These are phyloP conservation scores for Ophiostoma angusticollis DNA, from an alignment of 2,329 filamentous ascomycete genomes.

Conservation along the genomic window DNA sequence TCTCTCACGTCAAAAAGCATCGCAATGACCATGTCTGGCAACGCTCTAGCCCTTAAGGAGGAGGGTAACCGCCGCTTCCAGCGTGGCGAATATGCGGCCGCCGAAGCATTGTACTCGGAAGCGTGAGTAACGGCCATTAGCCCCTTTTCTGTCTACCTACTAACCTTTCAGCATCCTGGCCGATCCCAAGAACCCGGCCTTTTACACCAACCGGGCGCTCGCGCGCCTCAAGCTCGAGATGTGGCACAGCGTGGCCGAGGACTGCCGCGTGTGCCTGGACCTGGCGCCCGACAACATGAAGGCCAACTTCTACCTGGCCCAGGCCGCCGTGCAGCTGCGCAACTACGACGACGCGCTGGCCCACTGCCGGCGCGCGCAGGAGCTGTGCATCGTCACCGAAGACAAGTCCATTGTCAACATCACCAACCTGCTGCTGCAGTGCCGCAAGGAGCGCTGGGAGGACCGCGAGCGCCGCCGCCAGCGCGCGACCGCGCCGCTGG, in stretches of 20 bases:
- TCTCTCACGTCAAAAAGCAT: too few species aligned
- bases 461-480: slow-evolving; percentile 50
- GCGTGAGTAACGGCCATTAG: too few species aligned
- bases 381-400: slow-evolving; percentile 46
- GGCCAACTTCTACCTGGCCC: slow-evolving; percentile 68
- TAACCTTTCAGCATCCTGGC: slow-evolving; percentile 49
- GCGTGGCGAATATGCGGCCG: slow-evolving; percentile 48
- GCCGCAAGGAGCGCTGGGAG: slow-evolving; percentile 82
- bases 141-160: background rate
- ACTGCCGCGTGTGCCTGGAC: slow-evolving; percentile 63
- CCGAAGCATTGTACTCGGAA: slow-evolving; percentile 59
- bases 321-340: slow-evolving; percentile 65
- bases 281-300: slow-evolving; percentile 60
- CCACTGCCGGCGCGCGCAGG: slow-evolving; percentile 60
- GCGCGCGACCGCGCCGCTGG: slow-evolving; percentile 43
- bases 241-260: slow-evolving; percentile 63
- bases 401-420: slow-evolving; percentile 59
- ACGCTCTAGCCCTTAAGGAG: slow-evolving; percentile 34
- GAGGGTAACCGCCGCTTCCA: slow-evolving; percentile 55
- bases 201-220: slow-evolving; percentile 86
- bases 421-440: slow-evolving; percentile 59
- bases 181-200: slow-evolving; percentile 61
- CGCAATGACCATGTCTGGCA: slow-evolving; percentile 19
- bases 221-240: slow-evolving; percentile 60
- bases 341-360: slow-evolving; percentile 61